Base-by-base conservation (phyloP, 73 alveolate genomes). In the Uronychia setigera region DNA sequence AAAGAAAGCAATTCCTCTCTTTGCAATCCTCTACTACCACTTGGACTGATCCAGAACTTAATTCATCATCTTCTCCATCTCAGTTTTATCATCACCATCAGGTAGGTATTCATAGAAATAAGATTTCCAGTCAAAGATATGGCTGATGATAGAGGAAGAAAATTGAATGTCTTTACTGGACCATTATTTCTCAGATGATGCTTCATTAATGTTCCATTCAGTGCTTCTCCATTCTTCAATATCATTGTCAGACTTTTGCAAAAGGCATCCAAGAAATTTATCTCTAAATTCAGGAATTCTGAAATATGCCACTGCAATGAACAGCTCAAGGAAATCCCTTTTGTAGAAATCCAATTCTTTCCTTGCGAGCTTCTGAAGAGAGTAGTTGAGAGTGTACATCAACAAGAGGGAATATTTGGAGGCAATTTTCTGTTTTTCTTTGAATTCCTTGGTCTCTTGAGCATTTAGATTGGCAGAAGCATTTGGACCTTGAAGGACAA, bases 1-100 rank as follows among this genome's bases (percentile, higher is more conserved):
- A 88, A 96, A 96, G 91, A 92, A 92, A 30, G 99, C 99, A 25
- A 94, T 88, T 1, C 99, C 99, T 81, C 99, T 59, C 86, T 96
- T 96, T 28, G 88, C 83, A 28, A 96, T 77, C 80, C 96, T 88
- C 19, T 93, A 79, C 33, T 89, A 59, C 98, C 99, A 96, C 57
- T 82, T 87, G 26, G 85, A 86, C 60, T 85, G 58, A 57, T 78
- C 81, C 1, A 91, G 60, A 9, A 82, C 77, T 33, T 67, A 81
- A 31, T 84, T 29, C 79, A 96, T 58, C 27, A 87, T 77, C 31
- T 82, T 89, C 35, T 82, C 29, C 31, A 88, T 78, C 57, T 83
- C 58, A 31, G 57, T 83, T 82, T 83, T 57, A 84, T 87, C 77
- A 32, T 76, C 84, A 26, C 60, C n/a, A 28, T 88, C 92, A 26